Conservation (phyloP, 768 basidiomycete genomes). For the Mrakia hoshinonis region DNA sequence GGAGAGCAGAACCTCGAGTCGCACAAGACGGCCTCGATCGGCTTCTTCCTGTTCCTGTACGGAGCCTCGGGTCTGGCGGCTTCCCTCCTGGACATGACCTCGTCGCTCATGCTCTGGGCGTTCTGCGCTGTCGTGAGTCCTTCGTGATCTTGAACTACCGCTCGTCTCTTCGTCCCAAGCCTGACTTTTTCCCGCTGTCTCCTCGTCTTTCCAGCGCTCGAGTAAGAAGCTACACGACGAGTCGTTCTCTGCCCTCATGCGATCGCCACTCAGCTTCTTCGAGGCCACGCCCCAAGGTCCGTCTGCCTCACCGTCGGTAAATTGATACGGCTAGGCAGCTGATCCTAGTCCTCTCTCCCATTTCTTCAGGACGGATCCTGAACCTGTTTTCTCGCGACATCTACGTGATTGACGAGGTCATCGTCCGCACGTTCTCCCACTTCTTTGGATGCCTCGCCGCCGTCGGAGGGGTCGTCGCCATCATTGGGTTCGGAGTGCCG, state of each 20-base stretch:
- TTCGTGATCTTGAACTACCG: background rate
- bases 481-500: conserved; percentile 76
- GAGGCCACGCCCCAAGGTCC: conserved; percentile 36
- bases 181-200: background rate
- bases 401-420: conserved; percentile 44
- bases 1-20: conserved; percentile 67
- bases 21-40: conserved; percentile 43
- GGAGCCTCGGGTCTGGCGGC: conserved; percentile 59
- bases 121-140: conserved; percentile 51
- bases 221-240: conserved; percentile 65
- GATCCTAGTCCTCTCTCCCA: background rate
- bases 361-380: conserved; percentile 47
- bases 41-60: conserved; percentile 55
- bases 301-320: background rate
- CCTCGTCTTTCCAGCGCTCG: conserved; percentile 44
- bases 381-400: conserved; percentile 87
- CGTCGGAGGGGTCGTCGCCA: conserved; percentile 44
- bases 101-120: conserved; percentile 64
- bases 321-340: background rate
- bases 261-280: conserved; percentile 77
- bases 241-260: conserved; percentile 55
- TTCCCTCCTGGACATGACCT: conserved; percentile 50
- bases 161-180: background rate
- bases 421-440: conserved; percentile 26
- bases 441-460: conserved; percentile 53